Conservation (phyloP, 78 protist species). For the Dictyostelium firmibasis region DNA sequence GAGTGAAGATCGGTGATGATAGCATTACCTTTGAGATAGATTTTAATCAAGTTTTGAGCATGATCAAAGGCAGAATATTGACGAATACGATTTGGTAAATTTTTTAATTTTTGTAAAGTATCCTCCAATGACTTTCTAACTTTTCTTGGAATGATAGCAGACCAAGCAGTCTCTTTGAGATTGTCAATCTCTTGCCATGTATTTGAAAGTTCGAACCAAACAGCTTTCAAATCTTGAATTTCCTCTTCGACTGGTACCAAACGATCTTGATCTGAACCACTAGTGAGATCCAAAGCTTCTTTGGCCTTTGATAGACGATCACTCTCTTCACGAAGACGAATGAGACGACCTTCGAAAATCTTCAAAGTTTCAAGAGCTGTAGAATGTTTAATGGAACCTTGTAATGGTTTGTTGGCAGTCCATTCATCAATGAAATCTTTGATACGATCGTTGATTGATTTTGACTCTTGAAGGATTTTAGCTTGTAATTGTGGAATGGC, state of each 20-base stretch:
- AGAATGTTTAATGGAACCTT: constrained; percentile 76
- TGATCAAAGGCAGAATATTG: constrained; percentile 90
- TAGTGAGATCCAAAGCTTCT: constrained; percentile 82
- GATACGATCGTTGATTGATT: constrained; percentile 49
- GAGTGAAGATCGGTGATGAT: constrained; percentile 87
- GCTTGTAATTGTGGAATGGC: constrained; percentile 81
- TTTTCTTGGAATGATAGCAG: constrained; percentile 90
- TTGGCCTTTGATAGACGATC: constrained; percentile 80
- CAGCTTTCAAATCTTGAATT: constrained; percentile 86
- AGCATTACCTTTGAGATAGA: constrained; percentile 81
- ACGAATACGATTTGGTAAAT: constrained; percentile 87
- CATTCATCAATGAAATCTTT: constrained; percentile 67
- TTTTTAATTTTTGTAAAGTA: constrained; percentile 63
- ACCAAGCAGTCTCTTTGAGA: constrained; percentile 89
- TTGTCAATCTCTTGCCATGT: constrained; percentile 83
- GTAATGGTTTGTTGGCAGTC: constrained; percentile 83
- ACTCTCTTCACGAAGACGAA: constrained; percentile 67
- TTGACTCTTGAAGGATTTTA: constrained; percentile 70
- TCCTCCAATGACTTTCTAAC: constrained; percentile 79
- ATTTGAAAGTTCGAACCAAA: constrained; percentile 84
- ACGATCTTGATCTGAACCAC: constrained; percentile 52
- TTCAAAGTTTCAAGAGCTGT: constrained; percentile 76
- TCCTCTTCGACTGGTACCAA: constrained; percentile 82
- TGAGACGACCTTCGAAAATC: constrained; percentile 62
- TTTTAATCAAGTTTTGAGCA: constrained; percentile 45